These are phyloP conservation scores for Ustilago tritici DNA, from an alignment of 1,284 basidiomycete genomes.

Conservation along the genomic window DNA sequence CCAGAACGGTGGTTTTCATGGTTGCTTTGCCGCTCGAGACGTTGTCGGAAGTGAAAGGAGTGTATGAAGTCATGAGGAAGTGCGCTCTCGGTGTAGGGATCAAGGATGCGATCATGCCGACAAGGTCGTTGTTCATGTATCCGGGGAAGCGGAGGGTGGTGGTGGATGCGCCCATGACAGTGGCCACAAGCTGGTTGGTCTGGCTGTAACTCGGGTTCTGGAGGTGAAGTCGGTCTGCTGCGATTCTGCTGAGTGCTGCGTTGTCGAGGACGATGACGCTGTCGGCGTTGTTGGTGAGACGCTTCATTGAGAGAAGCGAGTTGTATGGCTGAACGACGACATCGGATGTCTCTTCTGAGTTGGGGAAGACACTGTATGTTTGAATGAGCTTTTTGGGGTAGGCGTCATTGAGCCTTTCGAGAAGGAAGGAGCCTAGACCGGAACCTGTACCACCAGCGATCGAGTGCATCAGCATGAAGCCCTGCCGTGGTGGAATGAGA, in stretches of 20 bases:
- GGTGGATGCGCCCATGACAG: constrained; percentile 81
- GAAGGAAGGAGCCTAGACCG: constrained; percentile 93
- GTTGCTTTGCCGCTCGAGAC: constrained; percentile 68
- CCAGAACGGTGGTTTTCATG: constrained; percentile 75
- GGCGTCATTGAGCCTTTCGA: constrained; percentile 95
- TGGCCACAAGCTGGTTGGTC: constrained; percentile 68
- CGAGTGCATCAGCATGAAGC: constrained; percentile 98
- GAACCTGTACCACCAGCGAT: constrained; percentile 99
- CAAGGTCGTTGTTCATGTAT: constrained; percentile 97
- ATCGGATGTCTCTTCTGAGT: constrained; percentile 72
- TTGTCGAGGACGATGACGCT: constrained; percentile 98
- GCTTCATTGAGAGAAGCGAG: constrained; percentile 89
- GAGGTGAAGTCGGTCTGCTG: constrained; percentile 88
- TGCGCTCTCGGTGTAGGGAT: constrained; percentile 99
- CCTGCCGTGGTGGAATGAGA: constrained; percentile 74
- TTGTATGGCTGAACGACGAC: constrained; percentile 93
- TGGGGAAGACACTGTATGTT: constrained; percentile 99
- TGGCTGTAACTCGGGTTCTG: constrained; percentile 89
- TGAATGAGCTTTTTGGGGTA: constrained; percentile 99
- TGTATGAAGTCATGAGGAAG: constrained; percentile 99
- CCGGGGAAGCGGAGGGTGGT: constrained; percentile 97
- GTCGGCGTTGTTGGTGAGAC: constrained; percentile 95
- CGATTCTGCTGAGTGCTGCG: constrained; percentile 89
- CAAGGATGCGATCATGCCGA: constrained; percentile 94
- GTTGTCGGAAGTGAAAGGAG: constrained; percentile 92